Evolutionary conservation across 192 early-diverging fungal genomes (phyloP), one percentile per base, ranked within the genome.

Genomic region (Gryganskiella cystojenkinii): DNA sequence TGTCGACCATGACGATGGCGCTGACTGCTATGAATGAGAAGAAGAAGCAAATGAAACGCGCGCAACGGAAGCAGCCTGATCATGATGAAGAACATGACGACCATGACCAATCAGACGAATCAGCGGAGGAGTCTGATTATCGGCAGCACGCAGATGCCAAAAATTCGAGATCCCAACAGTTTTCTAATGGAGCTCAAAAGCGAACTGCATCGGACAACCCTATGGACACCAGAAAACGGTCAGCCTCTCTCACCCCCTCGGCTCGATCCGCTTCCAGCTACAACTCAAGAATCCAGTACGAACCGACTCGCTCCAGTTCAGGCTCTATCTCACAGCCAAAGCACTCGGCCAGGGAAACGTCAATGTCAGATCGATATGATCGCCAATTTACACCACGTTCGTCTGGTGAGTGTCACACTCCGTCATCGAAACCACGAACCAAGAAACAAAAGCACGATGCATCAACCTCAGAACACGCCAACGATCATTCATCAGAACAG

Each of bases 1-100:
- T 78, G 66, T 78, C 74, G 19, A 78, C 74, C 19, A 78, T 78
- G 74, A 69, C 66, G 3, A n/a, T 68, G 43, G 74, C 74, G 13
- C 25, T 78, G 31, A 64, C 74, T 14, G 67, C 61, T 2, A 78
- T 78, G 66, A 78, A 59, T 37, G 74, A 78, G 34, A 78, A 64
- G 31, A 78, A 78, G 66, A 55, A 57, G n/a, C 66, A 59, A 15
- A 20, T 64, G 40, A 78, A 64, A 33, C 34, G 57, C 28, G 49
- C 64, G 3, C 56, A 53, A 56, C 42, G 43, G 35, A 47, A 69
- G 31, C 61, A 69, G 25, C 35, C 30, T 1, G 67, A 43, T 5
- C 56, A 58, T n/a, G n/a, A n/a, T n/a, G 20, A 47, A 59, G 37
- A 45, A 67, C 43, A 19, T 14, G 19, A 50, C 5, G 47, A 20